phyloP scores from a whole-genome alignment of 805 yeast species.

The Zygosaccharomyces pseudorouxii region DNA sequence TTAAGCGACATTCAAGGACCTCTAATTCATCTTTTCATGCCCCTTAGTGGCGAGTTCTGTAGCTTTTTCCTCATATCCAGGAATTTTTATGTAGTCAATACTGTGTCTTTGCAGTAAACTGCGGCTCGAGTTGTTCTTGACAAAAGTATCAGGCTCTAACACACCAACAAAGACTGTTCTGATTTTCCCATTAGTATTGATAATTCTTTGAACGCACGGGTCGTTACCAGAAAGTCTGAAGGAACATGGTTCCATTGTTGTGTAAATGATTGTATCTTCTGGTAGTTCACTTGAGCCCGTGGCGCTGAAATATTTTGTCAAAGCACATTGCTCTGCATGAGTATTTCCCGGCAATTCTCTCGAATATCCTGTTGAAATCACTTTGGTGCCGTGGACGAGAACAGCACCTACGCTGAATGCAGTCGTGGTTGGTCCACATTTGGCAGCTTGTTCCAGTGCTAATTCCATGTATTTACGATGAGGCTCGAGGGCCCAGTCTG shows the following conservation, averaged over 20 bases:
- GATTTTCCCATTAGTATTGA: slow-evolving; percentile 46
- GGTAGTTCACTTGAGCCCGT: slow-evolving; percentile 47
- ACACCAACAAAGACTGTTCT: slow-evolving; percentile 86
- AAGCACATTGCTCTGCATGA: slow-evolving; percentile 94
- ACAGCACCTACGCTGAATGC: slow-evolving; percentile 96
- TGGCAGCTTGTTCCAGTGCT: slow-evolving; percentile 73
- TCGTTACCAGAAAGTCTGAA: slow-evolving; percentile 80
- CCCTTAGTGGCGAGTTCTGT: slow-evolving; percentile 70
- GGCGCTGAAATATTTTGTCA: slow-evolving; percentile 59
- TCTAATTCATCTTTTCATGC: slow-evolving; percentile 39
- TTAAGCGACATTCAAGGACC: neutral
- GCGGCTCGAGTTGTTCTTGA: slow-evolving; percentile 66
- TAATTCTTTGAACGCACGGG: slow-evolving; percentile 81
- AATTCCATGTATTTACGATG: slow-evolving; percentile 61
- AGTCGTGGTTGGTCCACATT: slow-evolving; percentile 75
- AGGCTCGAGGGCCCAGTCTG: slow-evolving; percentile 72
- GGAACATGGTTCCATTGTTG: slow-evolving; percentile 98
- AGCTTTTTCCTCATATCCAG: slow-evolving; percentile 75
- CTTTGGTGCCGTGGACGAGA: slow-evolving; percentile 54
- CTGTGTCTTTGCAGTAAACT: slow-evolving; percentile 50
- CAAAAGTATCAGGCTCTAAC: slow-evolving; percentile 83
- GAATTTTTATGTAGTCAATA: slow-evolving; percentile 70
- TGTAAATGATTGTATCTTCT: slow-evolving; percentile 72
- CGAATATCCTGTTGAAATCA: slow-evolving; percentile 81
- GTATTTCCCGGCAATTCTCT: slow-evolving; percentile 92